Percentiles rank a stretch among this genome's conserved stretches.
phyloP scores from a whole-genome alignment of 2,329 filamentous ascomycete species.

The Fusarium oligoseptatum region DNA sequence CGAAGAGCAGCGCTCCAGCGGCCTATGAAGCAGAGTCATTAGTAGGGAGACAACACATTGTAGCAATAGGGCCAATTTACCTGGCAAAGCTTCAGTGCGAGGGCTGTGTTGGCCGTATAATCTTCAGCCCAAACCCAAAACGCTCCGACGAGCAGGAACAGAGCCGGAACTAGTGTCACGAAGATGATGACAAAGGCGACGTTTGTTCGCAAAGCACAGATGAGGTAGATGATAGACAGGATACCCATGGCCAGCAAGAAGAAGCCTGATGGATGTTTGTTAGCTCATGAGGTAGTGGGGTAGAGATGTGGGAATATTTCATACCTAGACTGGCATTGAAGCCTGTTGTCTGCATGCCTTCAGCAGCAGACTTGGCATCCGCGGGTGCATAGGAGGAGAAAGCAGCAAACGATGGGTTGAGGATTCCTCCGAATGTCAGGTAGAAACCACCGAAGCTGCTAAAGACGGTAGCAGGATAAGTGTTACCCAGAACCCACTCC shows the following conservation, averaged over 20 bases:
- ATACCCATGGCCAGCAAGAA: conserved; percentile 74
- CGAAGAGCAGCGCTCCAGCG: conserved; percentile 63
- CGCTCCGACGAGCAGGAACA: conserved; percentile 69
- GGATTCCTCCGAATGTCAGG: conserved; percentile 64
- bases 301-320: conserved; percentile 6
- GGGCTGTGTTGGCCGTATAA: conserved; percentile 32
- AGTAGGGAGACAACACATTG: neutral
- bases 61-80: neutral
- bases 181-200: conserved; percentile 79
- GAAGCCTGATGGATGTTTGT: conserved; percentile 57
- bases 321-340: conserved; percentile 68
- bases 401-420: conserved; percentile 65
- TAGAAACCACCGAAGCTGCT: conserved; percentile 66
- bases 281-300: neutral
- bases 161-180: conserved; percentile 67
- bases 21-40: conserved; percentile 43
- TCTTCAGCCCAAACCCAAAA: conserved; percentile 67
- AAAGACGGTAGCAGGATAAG: conserved; percentile 71
- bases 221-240: conserved; percentile 73
- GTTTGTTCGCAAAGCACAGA: conserved; percentile 79
- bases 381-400: conserved; percentile 56
- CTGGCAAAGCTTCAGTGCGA: conserved; percentile 8
- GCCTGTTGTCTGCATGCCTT: conserved; percentile 58
- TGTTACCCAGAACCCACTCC: conserved; percentile 70
- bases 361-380: conserved; percentile 47